Conservation (phyloP, 306 rosid genomes). For the Quercus glauca region DNA sequence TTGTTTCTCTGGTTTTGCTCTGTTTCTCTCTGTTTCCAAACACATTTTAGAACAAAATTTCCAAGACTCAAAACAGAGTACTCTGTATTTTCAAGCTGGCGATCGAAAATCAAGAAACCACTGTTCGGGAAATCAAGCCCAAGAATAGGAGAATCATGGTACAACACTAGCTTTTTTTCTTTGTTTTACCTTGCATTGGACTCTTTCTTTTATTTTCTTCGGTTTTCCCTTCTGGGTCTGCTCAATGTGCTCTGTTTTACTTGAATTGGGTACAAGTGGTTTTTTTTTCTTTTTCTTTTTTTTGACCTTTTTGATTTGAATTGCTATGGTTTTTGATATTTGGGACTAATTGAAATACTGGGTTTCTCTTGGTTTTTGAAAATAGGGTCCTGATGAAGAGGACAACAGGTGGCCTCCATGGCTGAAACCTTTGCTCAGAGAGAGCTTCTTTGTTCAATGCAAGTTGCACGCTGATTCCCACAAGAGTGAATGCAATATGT, state of each 20-base stretch:
- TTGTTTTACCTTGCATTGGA: not conserved
- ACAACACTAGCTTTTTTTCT: not conserved
- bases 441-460: slow-evolving; percentile 93
- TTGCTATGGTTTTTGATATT: not conserved
- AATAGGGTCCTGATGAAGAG: slow-evolving; percentile 83
- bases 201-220: not conserved
- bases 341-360: slow-evolving; percentile 8
- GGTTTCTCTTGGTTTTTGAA: not conserved
- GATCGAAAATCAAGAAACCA: slow-evolving; percentile 71
- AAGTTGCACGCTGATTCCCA: slow-evolving; percentile 83
- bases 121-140: slow-evolving; percentile 88
- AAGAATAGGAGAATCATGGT: slow-evolving; percentile 97
- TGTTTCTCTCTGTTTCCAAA: not conserved
- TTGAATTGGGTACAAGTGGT: not conserved
- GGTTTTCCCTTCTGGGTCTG: not conserved
- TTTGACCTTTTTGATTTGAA: not conserved
- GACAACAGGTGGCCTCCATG: slow-evolving; percentile 98
- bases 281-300: not conserved
- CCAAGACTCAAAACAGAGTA: not conserved
- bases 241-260: slow-evolving; percentile 24
- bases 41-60: not conserved
- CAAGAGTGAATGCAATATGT: slow-evolving; percentile 98
- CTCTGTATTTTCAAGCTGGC: slow-evolving; percentile 57
- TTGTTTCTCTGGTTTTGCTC: slow-evolving; percentile 8
- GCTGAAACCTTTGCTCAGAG: slow-evolving; percentile 84